Evolutionary conservation across 2,329 filamentous ascomycete species (phyloP).

Genomic region (Lachnellula subtilissima): DNA sequence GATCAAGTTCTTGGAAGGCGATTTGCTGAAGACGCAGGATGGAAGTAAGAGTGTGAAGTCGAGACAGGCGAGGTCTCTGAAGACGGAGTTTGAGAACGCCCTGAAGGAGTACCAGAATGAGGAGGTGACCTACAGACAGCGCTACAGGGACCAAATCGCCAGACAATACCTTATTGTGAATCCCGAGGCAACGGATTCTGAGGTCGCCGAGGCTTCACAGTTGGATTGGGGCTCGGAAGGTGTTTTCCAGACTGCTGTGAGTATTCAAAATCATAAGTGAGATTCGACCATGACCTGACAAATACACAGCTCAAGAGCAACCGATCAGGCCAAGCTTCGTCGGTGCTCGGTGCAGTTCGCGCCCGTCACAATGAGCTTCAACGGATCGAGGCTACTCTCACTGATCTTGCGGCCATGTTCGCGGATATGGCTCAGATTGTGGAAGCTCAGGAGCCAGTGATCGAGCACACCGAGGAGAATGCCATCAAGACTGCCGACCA

Average conservation of each 20-base stretch:
- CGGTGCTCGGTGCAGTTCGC: conserved; percentile 71
- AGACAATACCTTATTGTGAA: conserved; percentile 80
- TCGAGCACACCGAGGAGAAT: conserved; percentile 59
- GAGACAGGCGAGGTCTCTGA: conserved; percentile 69
- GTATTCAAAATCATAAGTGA: conserved; percentile 30
- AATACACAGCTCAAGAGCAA: conserved; percentile 63
- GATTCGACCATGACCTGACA: conserved; percentile 10
- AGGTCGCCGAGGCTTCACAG: conserved; percentile 64
- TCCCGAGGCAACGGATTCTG: conserved; percentile 69
- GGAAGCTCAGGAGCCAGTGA: conserved; percentile 63
- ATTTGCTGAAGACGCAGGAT: conserved; percentile 60
- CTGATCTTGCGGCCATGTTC: conserved; percentile 66
- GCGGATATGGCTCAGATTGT: conserved; percentile 70
- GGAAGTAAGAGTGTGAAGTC: conserved; percentile 61
- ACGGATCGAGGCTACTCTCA: conserved; percentile 71
- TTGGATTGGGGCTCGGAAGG: conserved; percentile 73
- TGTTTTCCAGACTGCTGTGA: conserved; percentile 77
- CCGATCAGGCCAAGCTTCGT: conserved; percentile 66
- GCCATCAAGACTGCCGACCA: conserved; percentile 62
- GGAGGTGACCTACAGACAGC: conserved; percentile 64
- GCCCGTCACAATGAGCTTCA: conserved; percentile 80
- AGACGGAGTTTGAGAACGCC: conserved; percentile 66
- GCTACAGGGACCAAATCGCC: conserved; percentile 72
- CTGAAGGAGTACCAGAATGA: conserved; percentile 66
- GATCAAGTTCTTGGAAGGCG: conserved; percentile 70